Percentiles rank a stretch among this genome's conserved stretches.
These are phyloP conservation scores for Aspergillus conjunctus DNA, from an alignment of 495 filamentous ascomycete genomes.

Conservation along the genomic window DNA sequence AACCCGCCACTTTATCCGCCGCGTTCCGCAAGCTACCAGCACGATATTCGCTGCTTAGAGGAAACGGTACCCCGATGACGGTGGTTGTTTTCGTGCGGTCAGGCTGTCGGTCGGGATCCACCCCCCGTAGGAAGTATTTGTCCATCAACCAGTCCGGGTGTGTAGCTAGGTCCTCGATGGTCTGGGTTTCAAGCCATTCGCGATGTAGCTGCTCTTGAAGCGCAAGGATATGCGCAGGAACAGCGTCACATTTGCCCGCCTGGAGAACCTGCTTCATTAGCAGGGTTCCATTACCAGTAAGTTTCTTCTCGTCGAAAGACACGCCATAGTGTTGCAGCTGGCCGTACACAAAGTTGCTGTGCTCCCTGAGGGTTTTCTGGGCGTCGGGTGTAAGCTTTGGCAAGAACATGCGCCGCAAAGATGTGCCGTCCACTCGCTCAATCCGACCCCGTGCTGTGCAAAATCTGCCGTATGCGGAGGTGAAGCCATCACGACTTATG, in stretches of 20 bases:
- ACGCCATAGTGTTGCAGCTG: conserved; percentile 18
- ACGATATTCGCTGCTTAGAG: neutral
- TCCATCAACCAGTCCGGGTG: conserved; percentile 9
- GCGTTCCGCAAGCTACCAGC: conserved; percentile 11
- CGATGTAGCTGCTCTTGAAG: conserved; percentile 10
- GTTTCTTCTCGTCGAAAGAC: neutral
- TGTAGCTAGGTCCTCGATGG: neutral
- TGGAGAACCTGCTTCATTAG: conserved; percentile 12
- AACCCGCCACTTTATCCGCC: neutral
- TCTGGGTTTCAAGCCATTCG: conserved; percentile 9
- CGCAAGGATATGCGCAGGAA: conserved; percentile 9
- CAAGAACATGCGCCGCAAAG: conserved; percentile 1
- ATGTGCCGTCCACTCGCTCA: conserved; percentile 5
- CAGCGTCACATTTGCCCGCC: conserved; percentile 12
- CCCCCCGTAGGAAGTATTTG: conserved; percentile 6
- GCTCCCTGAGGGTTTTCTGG: neutral
- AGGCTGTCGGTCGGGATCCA: neutral
- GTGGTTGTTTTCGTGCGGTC: conserved; percentile 11
- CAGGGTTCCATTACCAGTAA: conserved; percentile 10
- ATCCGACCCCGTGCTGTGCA: conserved; percentile 5
- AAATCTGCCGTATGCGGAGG: conserved; percentile 10
- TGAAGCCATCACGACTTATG: conserved; percentile 12
- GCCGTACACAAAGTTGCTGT: conserved; percentile 11
- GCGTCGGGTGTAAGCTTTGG: conserved; percentile 6
- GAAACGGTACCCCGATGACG: conserved; percentile 5